Evolutionary conservation across 116 monocot genomes (phyloP).

Genomic region (Cymodocea nodosa): DNA sequence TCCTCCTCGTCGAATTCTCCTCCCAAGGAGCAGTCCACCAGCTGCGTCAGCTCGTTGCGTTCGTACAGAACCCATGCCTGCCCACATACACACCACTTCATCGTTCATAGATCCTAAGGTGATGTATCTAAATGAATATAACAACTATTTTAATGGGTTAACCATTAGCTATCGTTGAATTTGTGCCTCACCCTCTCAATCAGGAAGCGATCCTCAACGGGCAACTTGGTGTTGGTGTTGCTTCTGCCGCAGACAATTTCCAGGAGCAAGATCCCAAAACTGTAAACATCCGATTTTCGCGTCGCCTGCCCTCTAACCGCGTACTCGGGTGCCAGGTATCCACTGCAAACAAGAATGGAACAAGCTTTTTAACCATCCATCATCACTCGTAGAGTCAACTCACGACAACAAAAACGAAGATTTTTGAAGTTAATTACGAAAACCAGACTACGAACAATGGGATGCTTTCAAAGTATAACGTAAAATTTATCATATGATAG

Average conservation of each 20-base stretch:
- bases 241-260: conserved; percentile 67
- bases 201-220: conserved; percentile 47
- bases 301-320: conserved; percentile 67
- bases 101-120: no score
- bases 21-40: conserved; percentile 13
- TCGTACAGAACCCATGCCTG: conserved; percentile 18
- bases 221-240: conserved; percentile 46
- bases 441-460: no score
- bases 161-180: no score
- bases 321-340: conserved; percentile 80
- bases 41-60: conserved; percentile 1
- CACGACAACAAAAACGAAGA: no score
- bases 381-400: no score
- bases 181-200: conserved; percentile 45
- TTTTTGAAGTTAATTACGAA: no score
- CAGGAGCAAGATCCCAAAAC: conserved; percentile 68
- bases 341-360: conserved; percentile 15
- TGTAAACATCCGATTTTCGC: conserved; percentile 67
- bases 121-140: no score
- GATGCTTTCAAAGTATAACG: no score
- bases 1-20: conserved; percentile 16
- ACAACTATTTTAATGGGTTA: no score
- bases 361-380: no score
- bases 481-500: no score
- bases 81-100: neutral